Conservation (phyloP, 2,329 filamentous ascomycete genomes). For the Dactylella cylindrospora region DNA sequence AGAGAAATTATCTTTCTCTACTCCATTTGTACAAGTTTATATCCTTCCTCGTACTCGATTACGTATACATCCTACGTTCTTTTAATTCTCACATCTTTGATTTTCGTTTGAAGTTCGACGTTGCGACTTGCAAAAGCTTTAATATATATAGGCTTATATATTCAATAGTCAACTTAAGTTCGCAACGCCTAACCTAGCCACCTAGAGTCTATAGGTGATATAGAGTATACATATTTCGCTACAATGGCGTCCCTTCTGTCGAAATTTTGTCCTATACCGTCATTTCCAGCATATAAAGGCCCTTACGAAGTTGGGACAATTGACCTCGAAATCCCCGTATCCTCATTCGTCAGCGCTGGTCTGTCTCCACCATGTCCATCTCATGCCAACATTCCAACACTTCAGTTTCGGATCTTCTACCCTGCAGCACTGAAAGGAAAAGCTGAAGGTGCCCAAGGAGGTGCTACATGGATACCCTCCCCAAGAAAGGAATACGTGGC, state of each 20-base stretch:
- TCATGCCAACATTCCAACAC: constrained; percentile 59
- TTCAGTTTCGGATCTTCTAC: constrained; percentile 82
- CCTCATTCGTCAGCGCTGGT: constrained; percentile 27
- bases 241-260: constrained; percentile 30
- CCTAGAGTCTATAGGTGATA: neutral
- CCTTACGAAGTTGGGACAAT: constrained; percentile 76
- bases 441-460: constrained; percentile 42
- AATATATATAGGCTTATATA: too few species aligned
- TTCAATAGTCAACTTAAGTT: too few species aligned
- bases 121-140: too few species aligned
- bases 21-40: too few species aligned
- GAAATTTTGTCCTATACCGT: constrained; percentile 53
- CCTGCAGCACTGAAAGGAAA: constrained; percentile 53
- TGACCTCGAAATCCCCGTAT: constrained; percentile 77
- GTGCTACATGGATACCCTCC: constrained; percentile 73
- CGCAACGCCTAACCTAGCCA: neutral
- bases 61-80: too few species aligned
- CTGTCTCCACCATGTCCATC: constrained; percentile 46
- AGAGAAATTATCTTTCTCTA: too few species aligned
- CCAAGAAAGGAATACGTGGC: constrained; percentile 74
- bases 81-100: too few species aligned
- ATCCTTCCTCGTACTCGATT: too few species aligned
- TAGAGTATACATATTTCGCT: neutral
- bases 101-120: too few species aligned
- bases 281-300: constrained; percentile 73